Evolutionary conservation across 2,329 filamentous ascomycete genomes (phyloP), one percentile per base, ranked within the genome.

Genomic region (Pestalotiopsis sp.): DNA sequence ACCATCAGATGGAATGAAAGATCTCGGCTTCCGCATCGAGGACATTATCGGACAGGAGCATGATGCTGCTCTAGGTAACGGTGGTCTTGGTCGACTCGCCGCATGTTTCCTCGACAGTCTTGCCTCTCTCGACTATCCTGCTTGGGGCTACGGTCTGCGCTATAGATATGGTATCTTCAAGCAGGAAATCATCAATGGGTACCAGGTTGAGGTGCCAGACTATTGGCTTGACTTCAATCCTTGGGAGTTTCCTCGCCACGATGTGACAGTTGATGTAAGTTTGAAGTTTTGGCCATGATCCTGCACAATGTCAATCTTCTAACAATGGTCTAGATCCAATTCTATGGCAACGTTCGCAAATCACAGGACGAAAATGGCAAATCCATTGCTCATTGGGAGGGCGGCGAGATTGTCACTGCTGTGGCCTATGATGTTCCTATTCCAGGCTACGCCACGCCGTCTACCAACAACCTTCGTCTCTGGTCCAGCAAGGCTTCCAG

Each of bases 211-310:
- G 79, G 93, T 98, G 69, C 96, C 96, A 23, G 96, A 99, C 80
- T 98, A 99, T 83, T 99, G 96, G 96, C 89, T 99, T 66, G 96
- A 98, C 80, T 98, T 98, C 82, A 99, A 99, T 82, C 96, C 96
- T 0, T 99, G 96, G 96, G 96, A 99, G 80, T 99, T 98, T 77
- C 94, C 95, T 57, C 89, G 96, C 73, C 94, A 98, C 80, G 96
- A 99, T 78, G 93, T 99, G 70, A 95, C 92, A 2, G 95, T 99
- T 27, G 93, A 98, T 81, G 88, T 90, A 77, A 82, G 88, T 78
- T 58, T 39, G 11, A 27, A 3, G 23, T n/a, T 27, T 17, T 14
- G 27, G 17, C 7, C n/a, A n/a, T 27, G 20, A 5, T 3, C 12
- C 20, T 36, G 59, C 11, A 23, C 49, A 25, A 17, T 17, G 20